Percentiles rank a stretch among this genome's conserved stretches.
phyloP scores from a whole-genome alignment of 2,329 filamentous ascomycete species.

The Pseudogymnoascus sp. region DNA sequence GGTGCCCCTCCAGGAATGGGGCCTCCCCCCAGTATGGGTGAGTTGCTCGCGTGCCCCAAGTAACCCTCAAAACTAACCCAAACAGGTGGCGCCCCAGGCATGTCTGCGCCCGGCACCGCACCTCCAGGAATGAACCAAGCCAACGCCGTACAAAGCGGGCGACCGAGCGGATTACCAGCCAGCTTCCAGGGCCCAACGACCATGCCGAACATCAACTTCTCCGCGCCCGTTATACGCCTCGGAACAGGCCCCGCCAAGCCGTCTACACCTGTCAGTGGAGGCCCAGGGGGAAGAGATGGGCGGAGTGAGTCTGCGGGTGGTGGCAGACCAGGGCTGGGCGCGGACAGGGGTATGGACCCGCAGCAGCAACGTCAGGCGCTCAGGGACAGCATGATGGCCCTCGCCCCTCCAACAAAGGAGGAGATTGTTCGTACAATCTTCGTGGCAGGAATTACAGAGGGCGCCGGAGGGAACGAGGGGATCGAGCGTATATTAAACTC shows the following conservation, averaged over 20 bases:
- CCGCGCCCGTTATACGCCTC: conserved; percentile 87
- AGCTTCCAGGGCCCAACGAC: conserved; percentile 85
- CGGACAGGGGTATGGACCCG: conserved; percentile 50
- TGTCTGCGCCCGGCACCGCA: conserved; percentile 73
- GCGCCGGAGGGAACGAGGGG: conserved; percentile 66
- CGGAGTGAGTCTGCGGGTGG: conserved; percentile 32
- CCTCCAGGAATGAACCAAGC: conserved; percentile 71
- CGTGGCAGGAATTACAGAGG: conserved; percentile 75
- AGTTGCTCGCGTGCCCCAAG: conserved; percentile 26
- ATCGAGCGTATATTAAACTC: conserved; percentile 70
- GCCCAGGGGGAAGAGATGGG: conserved; percentile 38
- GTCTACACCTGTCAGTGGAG: conserved; percentile 30
- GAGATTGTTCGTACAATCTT: conserved; percentile 91
- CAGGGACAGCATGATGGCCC: conserved; percentile 60
- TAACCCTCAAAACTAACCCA: conserved; percentile 16
- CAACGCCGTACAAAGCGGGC: conserved; percentile 66
- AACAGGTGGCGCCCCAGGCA: conserved; percentile 68
- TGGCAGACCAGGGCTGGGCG: conserved; percentile 31
- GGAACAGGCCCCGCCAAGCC: conserved; percentile 69
- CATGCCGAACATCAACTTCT: conserved; percentile 97
- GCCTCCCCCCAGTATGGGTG: conserved; percentile 77
- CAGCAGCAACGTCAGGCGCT: conserved; percentile 61
- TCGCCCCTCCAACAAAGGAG: conserved; percentile 77
- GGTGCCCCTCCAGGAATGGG: conserved; percentile 59
- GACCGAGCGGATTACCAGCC: conserved; percentile 70